Percentiles rank a stretch among this genome's conserved stretches.
phyloP scores from a whole-genome alignment of 495 filamentous ascomycete species.

The Neurospora tetraspora region DNA sequence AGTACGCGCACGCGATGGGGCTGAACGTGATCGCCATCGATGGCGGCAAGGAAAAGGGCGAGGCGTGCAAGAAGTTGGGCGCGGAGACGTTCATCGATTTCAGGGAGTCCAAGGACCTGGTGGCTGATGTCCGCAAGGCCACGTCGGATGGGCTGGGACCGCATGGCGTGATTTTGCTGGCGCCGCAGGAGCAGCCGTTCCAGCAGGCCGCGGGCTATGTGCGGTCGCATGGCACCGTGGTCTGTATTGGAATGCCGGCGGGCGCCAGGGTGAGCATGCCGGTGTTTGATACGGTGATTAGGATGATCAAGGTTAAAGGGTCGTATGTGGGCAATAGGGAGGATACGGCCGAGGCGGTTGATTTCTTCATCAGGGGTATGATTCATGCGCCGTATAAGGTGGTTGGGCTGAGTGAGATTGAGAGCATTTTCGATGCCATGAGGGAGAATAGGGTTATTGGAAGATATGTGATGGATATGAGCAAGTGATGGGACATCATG shows the following conservation, averaged over 20 bases:
- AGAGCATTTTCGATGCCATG: constrained; percentile 64
- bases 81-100: constrained; percentile 69
- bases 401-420: constrained; percentile 61
- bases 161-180: constrained; percentile 75
- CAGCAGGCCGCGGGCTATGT: constrained; percentile 77
- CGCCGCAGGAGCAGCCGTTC: constrained; percentile 80
- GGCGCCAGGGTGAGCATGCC: constrained; percentile 66
- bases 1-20: constrained; percentile 83
- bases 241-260: constrained; percentile 75
- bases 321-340: constrained; percentile 82
- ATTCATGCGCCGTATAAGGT: constrained; percentile 80
- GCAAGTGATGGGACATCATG: constrained; percentile 17
- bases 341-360: constrained; percentile 72
- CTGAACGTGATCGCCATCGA: constrained; percentile 72
- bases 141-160: constrained; percentile 69
- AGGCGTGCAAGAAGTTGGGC: constrained; percentile 59
- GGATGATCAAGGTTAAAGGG: constrained; percentile 82
- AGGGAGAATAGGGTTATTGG: constrained; percentile 67
- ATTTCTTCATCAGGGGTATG: constrained; percentile 72
- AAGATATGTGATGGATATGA: constrained; percentile 69
- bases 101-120: constrained; percentile 56
- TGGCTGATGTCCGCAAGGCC: constrained; percentile 64
- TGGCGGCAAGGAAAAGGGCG: constrained; percentile 61
- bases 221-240: constrained; percentile 64
- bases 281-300: constrained; percentile 71